Conservation (phyloP, 2,329 filamentous ascomycete species). For the Fonsecaea multimorphosa region DNA sequence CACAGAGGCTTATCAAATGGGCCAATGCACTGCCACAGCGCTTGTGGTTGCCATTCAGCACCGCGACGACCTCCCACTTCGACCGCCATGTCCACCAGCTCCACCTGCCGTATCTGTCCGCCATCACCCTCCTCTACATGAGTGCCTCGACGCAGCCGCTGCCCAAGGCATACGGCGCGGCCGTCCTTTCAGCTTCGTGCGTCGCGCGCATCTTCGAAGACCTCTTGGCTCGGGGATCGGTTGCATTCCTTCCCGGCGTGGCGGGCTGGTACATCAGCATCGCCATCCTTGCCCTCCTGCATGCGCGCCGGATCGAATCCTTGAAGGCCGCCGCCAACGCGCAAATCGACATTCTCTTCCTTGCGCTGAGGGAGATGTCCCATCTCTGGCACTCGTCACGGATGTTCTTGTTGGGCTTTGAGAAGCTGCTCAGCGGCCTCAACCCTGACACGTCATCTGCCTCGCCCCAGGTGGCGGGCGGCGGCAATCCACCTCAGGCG, state of each 20-base stretch:
- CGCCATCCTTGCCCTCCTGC: slow-evolving; percentile 51
- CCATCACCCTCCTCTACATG: slow-evolving; percentile 49
- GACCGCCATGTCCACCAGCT: slow-evolving; percentile 53
- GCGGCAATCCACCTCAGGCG: not conserved
- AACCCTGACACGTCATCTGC: not conserved
- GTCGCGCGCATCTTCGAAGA: slow-evolving; percentile 51
- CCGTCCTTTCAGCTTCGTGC: slow-evolving; percentile 51
- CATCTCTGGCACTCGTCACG: slow-evolving; percentile 49
- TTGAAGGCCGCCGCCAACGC: slow-evolving; percentile 45
- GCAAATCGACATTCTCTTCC: slow-evolving; percentile 45
- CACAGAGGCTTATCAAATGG: slow-evolving; percentile 5
- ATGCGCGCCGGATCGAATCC: slow-evolving; percentile 46
- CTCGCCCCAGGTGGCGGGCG: not conserved
- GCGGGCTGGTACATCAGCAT: slow-evolving; percentile 53
- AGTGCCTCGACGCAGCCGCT: slow-evolving; percentile 44
- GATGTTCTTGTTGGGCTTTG: slow-evolving; percentile 46
- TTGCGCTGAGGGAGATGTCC: slow-evolving; percentile 45
- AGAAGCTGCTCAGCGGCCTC: slow-evolving; percentile 19
- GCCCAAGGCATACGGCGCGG: slow-evolving; percentile 46
- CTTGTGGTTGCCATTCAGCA: slow-evolving; percentile 15
- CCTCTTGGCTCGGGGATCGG: slow-evolving; percentile 46
- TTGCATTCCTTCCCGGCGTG: slow-evolving; percentile 48
- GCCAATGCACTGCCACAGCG: not conserved
- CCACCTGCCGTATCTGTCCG: slow-evolving; percentile 51
- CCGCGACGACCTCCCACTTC: slow-evolving; percentile 40